Percentiles rank a stretch among this genome's conserved stretches.
Conservation (phyloP, 768 basidiomycete genomes). For the Podaxis pistillaris region DNA sequence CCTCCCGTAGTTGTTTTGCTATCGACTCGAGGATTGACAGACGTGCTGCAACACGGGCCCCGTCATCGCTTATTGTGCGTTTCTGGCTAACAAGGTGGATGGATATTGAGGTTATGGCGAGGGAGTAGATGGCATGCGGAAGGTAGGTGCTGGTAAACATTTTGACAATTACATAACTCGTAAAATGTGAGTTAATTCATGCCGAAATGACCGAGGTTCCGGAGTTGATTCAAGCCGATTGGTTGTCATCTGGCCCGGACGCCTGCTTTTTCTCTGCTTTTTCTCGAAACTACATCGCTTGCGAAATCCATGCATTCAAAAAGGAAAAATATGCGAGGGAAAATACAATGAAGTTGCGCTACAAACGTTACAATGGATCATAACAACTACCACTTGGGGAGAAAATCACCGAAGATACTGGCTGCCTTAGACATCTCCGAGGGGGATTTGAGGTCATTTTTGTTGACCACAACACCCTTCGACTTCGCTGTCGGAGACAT, state of each 20-base stretch:
- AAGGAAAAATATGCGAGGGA: not conserved
- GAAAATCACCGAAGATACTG: not conserved
- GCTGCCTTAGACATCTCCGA: not conserved
- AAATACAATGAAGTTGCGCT: not conserved
- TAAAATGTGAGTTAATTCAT: not conserved
- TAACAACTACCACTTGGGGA: not conserved
- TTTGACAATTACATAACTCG: not conserved
- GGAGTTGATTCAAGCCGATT: not conserved
- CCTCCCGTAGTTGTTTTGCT: slow-evolving; percentile 43
- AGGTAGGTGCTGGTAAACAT: slow-evolving; percentile 42
- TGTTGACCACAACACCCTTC: not conserved
- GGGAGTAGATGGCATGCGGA: slow-evolving; percentile 63
- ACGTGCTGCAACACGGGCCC: slow-evolving; percentile 52
- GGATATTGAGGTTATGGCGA: slow-evolving; percentile 64
- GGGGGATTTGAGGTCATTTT: not conserved
- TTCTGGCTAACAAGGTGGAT: slow-evolving; percentile 63
- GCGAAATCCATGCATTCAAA: not conserved
- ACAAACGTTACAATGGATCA: not conserved
- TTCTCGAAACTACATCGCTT: not conserved
- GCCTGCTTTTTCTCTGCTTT: no score
- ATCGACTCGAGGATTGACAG: slow-evolving; percentile 64
- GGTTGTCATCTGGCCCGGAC: no score
- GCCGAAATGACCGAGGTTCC: not conserved
- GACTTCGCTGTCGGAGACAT: not conserved
- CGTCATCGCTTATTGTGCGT: slow-evolving; percentile 49